Percentiles rank a stretch among this genome's conserved stretches.
Conservation (phyloP, 192 early-diverging fungal species). For the Gonapodya prolifera region DNA sequence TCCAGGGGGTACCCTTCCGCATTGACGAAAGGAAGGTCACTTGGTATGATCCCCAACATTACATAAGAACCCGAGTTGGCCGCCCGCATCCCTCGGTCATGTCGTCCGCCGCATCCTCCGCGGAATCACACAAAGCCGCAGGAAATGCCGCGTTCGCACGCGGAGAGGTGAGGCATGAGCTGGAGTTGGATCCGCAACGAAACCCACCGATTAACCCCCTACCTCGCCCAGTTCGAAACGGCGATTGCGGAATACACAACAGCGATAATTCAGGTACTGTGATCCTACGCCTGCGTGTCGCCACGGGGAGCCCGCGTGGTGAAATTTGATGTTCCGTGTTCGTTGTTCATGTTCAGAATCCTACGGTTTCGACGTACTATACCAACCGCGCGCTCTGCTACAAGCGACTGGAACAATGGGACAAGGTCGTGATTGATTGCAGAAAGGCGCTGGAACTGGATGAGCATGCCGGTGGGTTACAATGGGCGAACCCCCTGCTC, state of each 20-base stretch:
- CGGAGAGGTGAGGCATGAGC: neutral
- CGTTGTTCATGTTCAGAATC: slow-evolving; percentile 38
- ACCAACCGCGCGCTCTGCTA: slow-evolving; percentile 73
- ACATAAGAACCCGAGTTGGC: no score
- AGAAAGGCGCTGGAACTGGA: slow-evolving; percentile 54
- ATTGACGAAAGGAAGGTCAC: no score
- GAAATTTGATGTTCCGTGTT: neutral
- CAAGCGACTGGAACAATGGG: slow-evolving; percentile 43
- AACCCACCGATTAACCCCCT: no score
- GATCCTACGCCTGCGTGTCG: neutral
- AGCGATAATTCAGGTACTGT: slow-evolving; percentile 34
- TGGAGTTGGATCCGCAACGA: no score
- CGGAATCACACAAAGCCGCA: neutral
- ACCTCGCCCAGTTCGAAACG: slow-evolving; percentile 38
- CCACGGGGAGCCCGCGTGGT: neutral
- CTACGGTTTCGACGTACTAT: slow-evolving; percentile 52
- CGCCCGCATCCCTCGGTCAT: no score
- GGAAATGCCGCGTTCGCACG: neutral
- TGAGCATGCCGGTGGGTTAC: slow-evolving; percentile 27
- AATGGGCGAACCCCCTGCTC: slow-evolving; percentile 5
- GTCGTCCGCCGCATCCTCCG: neutral
- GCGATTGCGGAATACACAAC: slow-evolving; percentile 61
- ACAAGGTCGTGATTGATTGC: slow-evolving; percentile 49
- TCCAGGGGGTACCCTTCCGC: no score
- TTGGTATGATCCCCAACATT: no score